Evolutionary conservation across 495 filamentous ascomycete genomes (phyloP).

Genomic region (Lentithecium fluviatile): DNA sequence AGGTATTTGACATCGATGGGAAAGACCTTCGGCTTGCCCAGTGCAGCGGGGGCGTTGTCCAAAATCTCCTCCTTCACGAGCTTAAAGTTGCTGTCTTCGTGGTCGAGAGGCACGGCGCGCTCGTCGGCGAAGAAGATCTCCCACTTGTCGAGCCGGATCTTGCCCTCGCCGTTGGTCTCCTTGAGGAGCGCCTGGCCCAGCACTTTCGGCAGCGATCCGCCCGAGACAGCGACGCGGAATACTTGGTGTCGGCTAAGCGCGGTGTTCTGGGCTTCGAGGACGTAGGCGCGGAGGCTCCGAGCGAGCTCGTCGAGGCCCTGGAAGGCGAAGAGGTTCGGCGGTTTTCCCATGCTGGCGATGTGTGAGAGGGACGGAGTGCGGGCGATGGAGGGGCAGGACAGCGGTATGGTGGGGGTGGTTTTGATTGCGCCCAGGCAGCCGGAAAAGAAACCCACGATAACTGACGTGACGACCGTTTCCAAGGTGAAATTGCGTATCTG

Average conservation of each 20-base stretch:
- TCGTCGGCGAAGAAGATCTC: constrained; percentile 99
- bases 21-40: constrained; percentile 68
- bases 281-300: constrained; percentile 70
- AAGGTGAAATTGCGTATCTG: too few species aligned
- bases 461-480: too few species aligned
- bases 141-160: constrained; percentile 79
- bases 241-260: constrained; percentile 73
- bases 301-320: constrained; percentile 65
- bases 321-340: constrained; percentile 86
- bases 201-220: constrained; percentile 85
- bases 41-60: constrained; percentile 71
- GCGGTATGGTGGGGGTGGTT: neutral
- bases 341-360: constrained; percentile 59
- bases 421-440: constrained; percentile 6
- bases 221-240: constrained; percentile 91
- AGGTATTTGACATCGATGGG: constrained; percentile 71
- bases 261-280: constrained; percentile 74
- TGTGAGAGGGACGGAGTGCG: neutral
- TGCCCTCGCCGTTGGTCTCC: constrained; percentile 54
- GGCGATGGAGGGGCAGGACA: constrained; percentile 14
- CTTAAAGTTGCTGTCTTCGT: constrained; percentile 90
- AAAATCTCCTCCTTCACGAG: constrained; percentile 84
- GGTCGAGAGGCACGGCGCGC: constrained; percentile 85
- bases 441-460: neutral
- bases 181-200: constrained; percentile 79